Percentiles rank a stretch among this genome's conserved stretches.
Evolutionary conservation across 768 basidiomycete species (phyloP).

Genomic region (Psilocybe cubensis): DNA sequence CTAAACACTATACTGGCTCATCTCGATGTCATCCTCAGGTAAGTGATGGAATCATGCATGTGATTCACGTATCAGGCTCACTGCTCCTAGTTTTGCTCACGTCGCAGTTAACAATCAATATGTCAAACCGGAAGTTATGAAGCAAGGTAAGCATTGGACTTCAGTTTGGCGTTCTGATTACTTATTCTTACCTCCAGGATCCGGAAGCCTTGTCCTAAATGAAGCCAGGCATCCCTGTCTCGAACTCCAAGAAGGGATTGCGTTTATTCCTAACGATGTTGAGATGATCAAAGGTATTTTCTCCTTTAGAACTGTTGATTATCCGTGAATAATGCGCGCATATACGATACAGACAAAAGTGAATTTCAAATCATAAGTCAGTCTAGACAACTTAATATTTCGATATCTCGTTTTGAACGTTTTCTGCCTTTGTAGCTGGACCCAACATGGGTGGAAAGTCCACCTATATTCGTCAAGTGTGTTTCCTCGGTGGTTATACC

Average conservation of each 20-base stretch:
- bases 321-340: neutral
- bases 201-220: conserved; percentile 76
- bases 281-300: conserved; percentile 85
- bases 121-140: conserved; percentile 79
- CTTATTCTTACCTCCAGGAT: conserved; percentile 48
- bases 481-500: neutral
- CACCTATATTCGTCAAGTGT: conserved; percentile 89
- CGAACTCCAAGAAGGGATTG: conserved; percentile 94
- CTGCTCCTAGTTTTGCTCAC: conserved; percentile 75
- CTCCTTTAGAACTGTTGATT: neutral
- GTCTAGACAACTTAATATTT: conserved; percentile 19
- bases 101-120: conserved; percentile 89
- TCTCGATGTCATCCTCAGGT: conserved; percentile 92
- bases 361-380: conserved; percentile 96
- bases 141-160: conserved; percentile 64
- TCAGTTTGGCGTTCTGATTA: neutral
- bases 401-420: conserved; percentile 1
- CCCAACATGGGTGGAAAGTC: conserved; percentile 99
- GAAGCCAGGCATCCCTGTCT: conserved; percentile 96
- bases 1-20: conserved; percentile 87
- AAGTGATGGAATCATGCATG: conserved; percentile 7
- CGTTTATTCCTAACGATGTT: conserved; percentile 95
- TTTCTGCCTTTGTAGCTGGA: conserved; percentile 57
- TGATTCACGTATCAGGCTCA: neutral
- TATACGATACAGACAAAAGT: conserved; percentile 58